Evolutionary conservation across 208 protist genomes (phyloP), one percentile per base, ranked within the genome.

Genomic region (Balamuthia mandrillaris): DNA sequence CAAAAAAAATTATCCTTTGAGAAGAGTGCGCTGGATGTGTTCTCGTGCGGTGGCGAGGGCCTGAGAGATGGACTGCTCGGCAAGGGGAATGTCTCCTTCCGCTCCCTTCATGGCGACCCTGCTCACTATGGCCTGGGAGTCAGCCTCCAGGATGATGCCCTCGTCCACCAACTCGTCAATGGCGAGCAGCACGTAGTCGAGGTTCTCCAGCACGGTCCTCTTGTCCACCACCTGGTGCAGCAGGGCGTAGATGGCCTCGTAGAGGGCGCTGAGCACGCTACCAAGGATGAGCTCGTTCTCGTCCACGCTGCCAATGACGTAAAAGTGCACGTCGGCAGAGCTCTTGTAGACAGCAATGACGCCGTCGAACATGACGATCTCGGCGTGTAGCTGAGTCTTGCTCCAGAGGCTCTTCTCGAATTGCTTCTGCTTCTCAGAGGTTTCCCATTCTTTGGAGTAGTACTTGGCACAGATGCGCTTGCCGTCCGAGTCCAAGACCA

Each of bases 271-370:
- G 24, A 86, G 81, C 18, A 78, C 81, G 35, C 47, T 68, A 35
- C 33, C 35, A 6, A 86, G 81, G 3, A 86, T 24, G 27, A 86
- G 81, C 60, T 86, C 81, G 66, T 86, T 86, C 61, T 86, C 81
- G 33, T 0, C 0, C n/a, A 42, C 29, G 44, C 35, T 31, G 6
- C 81, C 81, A 4, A 79, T n/a, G 6, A 86, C 63, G 42, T 79
- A 86, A 45, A 86, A 66, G 81, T 6, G 29, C 1, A 60, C 47
- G 65, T 86, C 81, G 37, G 63, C 81, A n/a, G 31, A 41, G 35
- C 51, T 72, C 61, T 86, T 77, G 81, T 86, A 86, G 12, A 86
- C 35, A 16, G 56, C 42, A 21, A 86, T 31, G 42, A 63, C 33
- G 81, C 56, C 81, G 6, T 86, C 81, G 10, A 86, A 31, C 37